Evolutionary conservation across 2,329 filamentous ascomycete species (phyloP).

Genomic region (Fusarium mangiferae): DNA sequence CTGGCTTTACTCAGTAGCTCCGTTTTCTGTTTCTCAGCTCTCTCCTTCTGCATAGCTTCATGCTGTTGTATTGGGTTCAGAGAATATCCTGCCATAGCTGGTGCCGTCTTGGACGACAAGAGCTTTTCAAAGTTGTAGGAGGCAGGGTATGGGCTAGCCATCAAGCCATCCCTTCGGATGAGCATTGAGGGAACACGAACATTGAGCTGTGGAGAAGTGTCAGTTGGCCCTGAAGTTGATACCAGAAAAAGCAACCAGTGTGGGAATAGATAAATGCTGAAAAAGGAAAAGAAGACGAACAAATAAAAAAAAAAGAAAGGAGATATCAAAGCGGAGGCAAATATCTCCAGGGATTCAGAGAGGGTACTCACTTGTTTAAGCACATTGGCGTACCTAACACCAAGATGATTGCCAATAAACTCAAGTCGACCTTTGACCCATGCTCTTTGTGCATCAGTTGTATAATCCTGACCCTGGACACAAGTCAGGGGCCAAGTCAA

Average conservation of each 20-base stretch:
- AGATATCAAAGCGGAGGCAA: not conserved
- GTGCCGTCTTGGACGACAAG: constrained; percentile 52
- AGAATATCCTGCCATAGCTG: constrained; percentile 50
- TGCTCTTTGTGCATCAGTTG: constrained; percentile 66
- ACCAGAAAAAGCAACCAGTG: constrained; percentile 20
- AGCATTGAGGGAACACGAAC: constrained; percentile 71
- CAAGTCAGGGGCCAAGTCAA: constrained; percentile 68
- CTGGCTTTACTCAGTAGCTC: constrained; percentile 55
- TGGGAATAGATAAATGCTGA: not conserved
- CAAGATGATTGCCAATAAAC: constrained; percentile 65
- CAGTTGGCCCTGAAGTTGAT: constrained; percentile 19
- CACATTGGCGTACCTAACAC: constrained; percentile 67
- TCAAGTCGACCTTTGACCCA: constrained; percentile 65
- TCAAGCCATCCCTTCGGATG: constrained; percentile 63
- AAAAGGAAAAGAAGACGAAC: not conserved
- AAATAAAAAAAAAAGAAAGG: not conserved
- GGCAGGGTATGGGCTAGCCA: constrained; percentile 56
- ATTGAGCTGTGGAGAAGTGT: constrained; percentile 57
- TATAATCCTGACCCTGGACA: constrained; percentile 66
- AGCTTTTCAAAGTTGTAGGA: constrained; percentile 58
- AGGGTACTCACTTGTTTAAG: constrained; percentile 59
- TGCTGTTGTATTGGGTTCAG: constrained; percentile 60
- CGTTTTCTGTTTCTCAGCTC: constrained; percentile 55
- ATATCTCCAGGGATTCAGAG: not conserved
- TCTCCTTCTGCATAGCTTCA: constrained; percentile 59